phyloP scores from a whole-genome alignment of 768 basidiomycete species.

The Kwoniella bestiolae region DNA sequence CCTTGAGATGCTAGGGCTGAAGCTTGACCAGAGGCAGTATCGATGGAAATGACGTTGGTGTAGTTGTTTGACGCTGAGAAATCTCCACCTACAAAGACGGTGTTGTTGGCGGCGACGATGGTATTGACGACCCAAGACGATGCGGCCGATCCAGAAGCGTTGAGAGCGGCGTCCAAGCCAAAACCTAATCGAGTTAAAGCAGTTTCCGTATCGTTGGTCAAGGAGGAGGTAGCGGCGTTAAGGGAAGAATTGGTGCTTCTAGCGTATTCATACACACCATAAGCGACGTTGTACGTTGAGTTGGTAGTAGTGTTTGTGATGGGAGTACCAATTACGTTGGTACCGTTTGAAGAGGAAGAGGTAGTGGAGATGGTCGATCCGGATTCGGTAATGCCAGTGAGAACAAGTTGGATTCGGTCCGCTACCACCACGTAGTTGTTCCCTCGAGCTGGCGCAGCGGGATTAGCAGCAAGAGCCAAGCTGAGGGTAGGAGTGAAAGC shows the following conservation, averaged over 20 bases:
- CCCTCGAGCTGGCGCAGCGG: conserved; percentile 67
- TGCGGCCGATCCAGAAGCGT: conserved; percentile 25
- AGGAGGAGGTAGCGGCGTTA: conserved; percentile 66
- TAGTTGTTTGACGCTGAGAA: conserved; percentile 66
- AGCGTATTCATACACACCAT: conserved; percentile 91
- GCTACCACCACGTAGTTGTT: conserved; percentile 83
- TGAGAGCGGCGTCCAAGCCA: conserved; percentile 65
- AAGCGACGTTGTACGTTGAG: conserved; percentile 60
- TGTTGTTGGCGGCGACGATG: conserved; percentile 68
- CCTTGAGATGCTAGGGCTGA: conserved; percentile 67
- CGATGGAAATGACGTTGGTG: conserved; percentile 75
- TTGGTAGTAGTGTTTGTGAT: conserved; percentile 40
- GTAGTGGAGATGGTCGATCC: conserved; percentile 11
- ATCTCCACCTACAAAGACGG: conserved; percentile 74
- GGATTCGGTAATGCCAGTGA: conserved; percentile 62
- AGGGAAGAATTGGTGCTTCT: conserved; percentile 58
- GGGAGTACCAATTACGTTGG: conserved; percentile 43
- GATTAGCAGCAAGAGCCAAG: conserved; percentile 71
- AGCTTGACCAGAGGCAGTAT: conserved; percentile 63
- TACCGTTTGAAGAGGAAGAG: conserved; percentile 25
- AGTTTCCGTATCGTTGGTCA: conserved; percentile 75
- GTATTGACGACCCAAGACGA: conserved; percentile 42
- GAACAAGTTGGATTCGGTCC: conserved; percentile 76
- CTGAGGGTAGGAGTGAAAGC: conserved; percentile 72
- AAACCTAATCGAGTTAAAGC: conserved; percentile 68